Percentiles rank a stretch among this genome's conserved stretches.
phyloP scores from a whole-genome alignment of 1,284 basidiomycete genomes.

The Meripilus lineatus region DNA sequence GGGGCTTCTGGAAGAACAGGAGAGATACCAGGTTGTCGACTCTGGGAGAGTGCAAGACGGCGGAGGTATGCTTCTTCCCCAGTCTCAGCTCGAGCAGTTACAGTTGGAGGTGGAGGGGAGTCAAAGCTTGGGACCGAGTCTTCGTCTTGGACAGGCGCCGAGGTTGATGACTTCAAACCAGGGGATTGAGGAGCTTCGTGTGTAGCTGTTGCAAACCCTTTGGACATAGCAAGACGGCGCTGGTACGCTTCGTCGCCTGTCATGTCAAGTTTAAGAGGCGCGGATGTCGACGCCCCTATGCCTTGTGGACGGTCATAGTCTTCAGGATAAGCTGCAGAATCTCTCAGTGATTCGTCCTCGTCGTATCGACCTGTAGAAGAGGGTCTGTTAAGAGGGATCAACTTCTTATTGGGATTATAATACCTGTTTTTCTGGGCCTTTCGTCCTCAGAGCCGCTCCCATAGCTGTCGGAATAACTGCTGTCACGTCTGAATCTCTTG shows the following conservation, averaged over 20 bases:
- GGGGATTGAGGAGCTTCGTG: constrained; percentile 5
- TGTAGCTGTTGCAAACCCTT: constrained; percentile 14
- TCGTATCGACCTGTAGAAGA: constrained; percentile 48
- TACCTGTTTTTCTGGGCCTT: constrained; percentile 68
- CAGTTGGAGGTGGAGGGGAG: constrained; percentile 19
- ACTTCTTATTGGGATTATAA: neutral
- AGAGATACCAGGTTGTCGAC: constrained; percentile 11
- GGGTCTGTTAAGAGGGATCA: neutral
- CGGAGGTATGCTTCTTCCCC: constrained; percentile 72
- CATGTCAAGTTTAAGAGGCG: constrained; percentile 28
- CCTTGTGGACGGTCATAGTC: constrained; percentile 41
- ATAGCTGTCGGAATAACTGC: constrained; percentile 64
- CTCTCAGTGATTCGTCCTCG: constrained; percentile 51
- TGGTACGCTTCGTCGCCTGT: constrained; percentile 59
- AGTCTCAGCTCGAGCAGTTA: constrained; percentile 32
- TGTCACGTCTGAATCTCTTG: constrained; percentile 53
- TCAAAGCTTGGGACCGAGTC: constrained; percentile 20
- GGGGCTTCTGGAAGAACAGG: constrained; percentile 9
- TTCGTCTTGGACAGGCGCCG: constrained; percentile 23
- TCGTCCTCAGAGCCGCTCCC: constrained; percentile 62
- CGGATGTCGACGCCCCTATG: constrained; percentile 24
- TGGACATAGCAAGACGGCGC: constrained; percentile 49
- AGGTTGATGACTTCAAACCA: constrained; percentile 2
- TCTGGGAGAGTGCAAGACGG: constrained; percentile 50
- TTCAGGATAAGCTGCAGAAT: constrained; percentile 36